These are phyloP conservation scores for Penicillium maclennaniae DNA, from an alignment of 495 filamentous ascomycete species.

Conservation along the genomic window DNA sequence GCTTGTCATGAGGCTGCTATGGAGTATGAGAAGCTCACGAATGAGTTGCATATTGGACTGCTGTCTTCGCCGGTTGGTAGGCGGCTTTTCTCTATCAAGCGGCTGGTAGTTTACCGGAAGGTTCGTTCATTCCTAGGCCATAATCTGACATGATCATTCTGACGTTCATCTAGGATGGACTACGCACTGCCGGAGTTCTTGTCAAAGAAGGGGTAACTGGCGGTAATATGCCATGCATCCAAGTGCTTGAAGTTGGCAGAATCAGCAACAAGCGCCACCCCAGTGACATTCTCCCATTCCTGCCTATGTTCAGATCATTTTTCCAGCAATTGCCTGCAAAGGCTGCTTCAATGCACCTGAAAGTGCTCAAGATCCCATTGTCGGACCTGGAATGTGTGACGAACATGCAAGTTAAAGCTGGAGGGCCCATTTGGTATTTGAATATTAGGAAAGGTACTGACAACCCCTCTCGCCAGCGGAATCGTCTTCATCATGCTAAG, in stretches of 20 bases:
- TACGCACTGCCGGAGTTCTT: slow-evolving; percentile 75
- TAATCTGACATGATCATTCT: slow-evolving; percentile 3
- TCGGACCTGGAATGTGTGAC: slow-evolving; percentile 79
- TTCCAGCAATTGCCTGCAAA: slow-evolving; percentile 56
- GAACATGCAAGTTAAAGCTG: slow-evolving; percentile 61
- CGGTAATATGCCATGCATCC: slow-evolving; percentile 59
- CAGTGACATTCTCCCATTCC: slow-evolving; percentile 74
- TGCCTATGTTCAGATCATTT: slow-evolving; percentile 58
- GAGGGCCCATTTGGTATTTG: slow-evolving; percentile 41
- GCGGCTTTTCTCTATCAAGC: slow-evolving; percentile 67
- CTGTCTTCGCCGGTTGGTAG: slow-evolving; percentile 72
- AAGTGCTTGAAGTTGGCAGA: slow-evolving; percentile 71
- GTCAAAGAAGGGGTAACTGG: slow-evolving; percentile 67
- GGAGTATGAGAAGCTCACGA: slow-evolving; percentile 67
- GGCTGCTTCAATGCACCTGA: slow-evolving; percentile 58
- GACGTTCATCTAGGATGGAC: slow-evolving; percentile 55
- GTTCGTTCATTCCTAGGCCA: slow-evolving; percentile 25
- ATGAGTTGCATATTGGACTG: slow-evolving; percentile 68
- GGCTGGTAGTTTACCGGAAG: slow-evolving; percentile 70
- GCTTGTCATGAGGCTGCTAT: slow-evolving; percentile 75
- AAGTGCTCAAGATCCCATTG: slow-evolving; percentile 60
- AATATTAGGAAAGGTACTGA: slow-evolving; percentile 43
- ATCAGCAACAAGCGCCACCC: slow-evolving; percentile 61
- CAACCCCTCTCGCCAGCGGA: background rate
- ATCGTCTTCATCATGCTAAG: background rate